Conservation (phyloP, 2,329 filamentous ascomycete genomes). For the Magnaporthiopsis rhizophila region DNA sequence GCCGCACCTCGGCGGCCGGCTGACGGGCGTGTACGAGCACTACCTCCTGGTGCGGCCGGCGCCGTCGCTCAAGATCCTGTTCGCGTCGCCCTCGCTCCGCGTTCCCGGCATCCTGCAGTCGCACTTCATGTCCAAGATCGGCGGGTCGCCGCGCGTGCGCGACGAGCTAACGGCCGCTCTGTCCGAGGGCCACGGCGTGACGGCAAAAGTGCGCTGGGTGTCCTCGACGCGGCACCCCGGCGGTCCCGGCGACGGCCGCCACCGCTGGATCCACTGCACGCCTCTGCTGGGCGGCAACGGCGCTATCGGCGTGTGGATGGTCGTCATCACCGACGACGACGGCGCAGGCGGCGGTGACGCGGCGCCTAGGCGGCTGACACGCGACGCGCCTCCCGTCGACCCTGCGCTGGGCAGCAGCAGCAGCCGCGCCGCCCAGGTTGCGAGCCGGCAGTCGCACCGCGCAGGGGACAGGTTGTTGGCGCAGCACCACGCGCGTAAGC, state of each 20-base stretch:
- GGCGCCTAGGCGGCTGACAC: not conserved
- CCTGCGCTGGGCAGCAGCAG: not conserved
- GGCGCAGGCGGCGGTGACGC: slow-evolving; percentile 12
- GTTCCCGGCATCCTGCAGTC: slow-evolving; percentile 60
- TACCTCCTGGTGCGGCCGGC: slow-evolving; percentile 60
- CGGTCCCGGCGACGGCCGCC: slow-evolving; percentile 45
- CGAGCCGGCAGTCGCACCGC: not conserved
- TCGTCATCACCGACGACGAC: slow-evolving; percentile 64
- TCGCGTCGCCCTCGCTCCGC: slow-evolving; percentile 59
- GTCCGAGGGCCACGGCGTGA: slow-evolving; percentile 60
- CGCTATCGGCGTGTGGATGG: slow-evolving; percentile 70
- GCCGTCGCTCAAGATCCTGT: slow-evolving; percentile 58
- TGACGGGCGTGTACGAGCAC: slow-evolving; percentile 41
- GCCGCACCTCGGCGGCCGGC: slow-evolving; percentile 17
- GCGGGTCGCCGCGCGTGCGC: slow-evolving; percentile 37
- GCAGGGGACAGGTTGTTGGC: not conserved
- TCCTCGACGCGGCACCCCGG: slow-evolving; percentile 25
- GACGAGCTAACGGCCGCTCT: slow-evolving; percentile 50
- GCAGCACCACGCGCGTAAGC: not conserved
- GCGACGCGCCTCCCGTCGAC: slow-evolving; percentile 7
- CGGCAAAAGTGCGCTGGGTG: slow-evolving; percentile 67
- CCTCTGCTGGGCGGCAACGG: slow-evolving; percentile 60
- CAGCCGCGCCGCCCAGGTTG: not conserved
- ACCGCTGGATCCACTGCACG: slow-evolving; percentile 71
- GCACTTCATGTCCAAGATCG: slow-evolving; percentile 45